A percentile compares a stretch with the other conserved stretches of the same genome.
Evolutionary conservation across 352 stramenopile species (phyloP).

Genomic region (Phytophthora pistaciae): DNA sequence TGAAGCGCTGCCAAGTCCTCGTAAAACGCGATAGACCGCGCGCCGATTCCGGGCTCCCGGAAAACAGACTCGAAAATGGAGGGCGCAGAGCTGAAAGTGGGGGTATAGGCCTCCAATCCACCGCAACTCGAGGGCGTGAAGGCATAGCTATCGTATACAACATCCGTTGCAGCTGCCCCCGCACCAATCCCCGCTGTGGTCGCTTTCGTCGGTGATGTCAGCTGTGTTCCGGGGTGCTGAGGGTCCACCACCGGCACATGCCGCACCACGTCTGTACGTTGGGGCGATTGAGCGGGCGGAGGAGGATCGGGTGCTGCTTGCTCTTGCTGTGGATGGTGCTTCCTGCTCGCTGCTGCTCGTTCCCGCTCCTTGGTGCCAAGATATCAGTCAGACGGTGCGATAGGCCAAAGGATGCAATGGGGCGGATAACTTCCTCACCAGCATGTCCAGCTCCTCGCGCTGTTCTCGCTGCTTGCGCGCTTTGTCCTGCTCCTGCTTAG

Average conservation of each 20-base stretch:
- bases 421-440: constrained; percentile 22
- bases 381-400: background rate
- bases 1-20: constrained; percentile 53
- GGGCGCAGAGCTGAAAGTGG: constrained; percentile 41
- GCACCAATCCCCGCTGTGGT: background rate
- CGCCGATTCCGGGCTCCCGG: constrained; percentile 39
- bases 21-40: constrained; percentile 43
- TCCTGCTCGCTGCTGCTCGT: constrained; percentile 13
- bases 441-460: constrained; percentile 54
- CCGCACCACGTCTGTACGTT: constrained; percentile 1
- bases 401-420: background rate
- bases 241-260: background rate
- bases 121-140: background rate
- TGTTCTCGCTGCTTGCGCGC: constrained; percentile 51
- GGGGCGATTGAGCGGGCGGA: constrained; percentile 2
- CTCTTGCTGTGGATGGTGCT: constrained; percentile 28
- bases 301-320: background rate
- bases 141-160: background rate
- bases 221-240: constrained; percentile 4
- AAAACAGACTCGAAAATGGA: constrained; percentile 67
- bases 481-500: constrained; percentile 50
- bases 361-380: constrained; percentile 20
- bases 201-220: constrained; percentile 4
- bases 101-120: constrained; percentile 11
- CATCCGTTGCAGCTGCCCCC: background rate